Evolutionary conservation across 129 eudicot species (phyloP).

Genomic region (Helichrysum umbraculigerum): DNA sequence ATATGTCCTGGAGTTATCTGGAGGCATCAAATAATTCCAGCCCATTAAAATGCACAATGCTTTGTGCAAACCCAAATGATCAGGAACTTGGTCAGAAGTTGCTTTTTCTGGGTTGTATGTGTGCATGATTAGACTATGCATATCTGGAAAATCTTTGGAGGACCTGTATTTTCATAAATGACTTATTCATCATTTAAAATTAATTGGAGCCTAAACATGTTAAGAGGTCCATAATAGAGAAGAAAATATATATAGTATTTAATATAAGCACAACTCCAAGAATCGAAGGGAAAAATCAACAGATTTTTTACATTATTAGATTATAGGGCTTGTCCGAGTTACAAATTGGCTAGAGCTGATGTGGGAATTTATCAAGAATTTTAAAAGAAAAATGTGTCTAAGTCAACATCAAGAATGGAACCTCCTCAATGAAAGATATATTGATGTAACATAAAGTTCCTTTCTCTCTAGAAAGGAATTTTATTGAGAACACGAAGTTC

Average conservation of each 20-base stretch:
- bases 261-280: neutral
- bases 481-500: neutral
- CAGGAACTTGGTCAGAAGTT: constrained; percentile 47
- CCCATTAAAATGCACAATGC: constrained; percentile 91
- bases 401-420: neutral
- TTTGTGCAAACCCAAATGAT: constrained; percentile 92
- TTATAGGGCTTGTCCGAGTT: neutral
- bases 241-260: neutral
- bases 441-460: neutral
- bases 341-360: neutral
- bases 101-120: constrained; percentile 74
- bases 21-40: constrained; percentile 77
- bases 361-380: neutral
- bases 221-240: neutral
- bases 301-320: neutral
- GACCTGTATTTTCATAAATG: constrained; percentile 81
- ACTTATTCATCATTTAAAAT: constrained; percentile 24
- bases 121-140: constrained; percentile 87
- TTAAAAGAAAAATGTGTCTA: neutral
- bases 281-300: neutral
- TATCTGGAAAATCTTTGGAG: constrained; percentile 78
- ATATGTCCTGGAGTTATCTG: constrained; percentile 82
- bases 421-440: neutral
- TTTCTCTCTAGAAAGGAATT: neutral
- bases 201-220: constrained; percentile 13